Conservation (phyloP, 1,284 basidiomycete genomes). For the Rhodotorula glutinis region DNA sequence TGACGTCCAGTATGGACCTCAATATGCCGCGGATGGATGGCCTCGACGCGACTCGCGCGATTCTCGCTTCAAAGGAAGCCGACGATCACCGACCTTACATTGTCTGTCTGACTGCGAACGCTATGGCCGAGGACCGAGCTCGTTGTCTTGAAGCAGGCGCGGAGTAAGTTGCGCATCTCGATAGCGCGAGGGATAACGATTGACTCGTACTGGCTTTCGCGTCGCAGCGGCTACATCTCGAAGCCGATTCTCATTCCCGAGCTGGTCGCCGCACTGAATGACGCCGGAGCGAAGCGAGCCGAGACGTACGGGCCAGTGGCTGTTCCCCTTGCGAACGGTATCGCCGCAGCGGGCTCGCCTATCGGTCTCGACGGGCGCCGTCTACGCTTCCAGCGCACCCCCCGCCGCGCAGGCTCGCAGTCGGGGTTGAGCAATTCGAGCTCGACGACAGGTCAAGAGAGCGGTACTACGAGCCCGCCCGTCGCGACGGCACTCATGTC, state of each 20-base stretch:
- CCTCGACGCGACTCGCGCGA: slow-evolving; percentile 22
- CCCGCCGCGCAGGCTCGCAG: slow-evolving; percentile 3
- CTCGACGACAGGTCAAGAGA: not conserved
- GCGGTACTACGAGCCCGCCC: not conserved
- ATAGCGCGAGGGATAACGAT: not conserved
- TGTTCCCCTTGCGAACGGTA: no score
- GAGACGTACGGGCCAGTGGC: not conserved
- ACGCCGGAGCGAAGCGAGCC: slow-evolving; percentile 10
- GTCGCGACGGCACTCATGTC: not conserved
- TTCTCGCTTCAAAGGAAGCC: slow-evolving; percentile 29
- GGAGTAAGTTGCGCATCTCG: slow-evolving; percentile 7
- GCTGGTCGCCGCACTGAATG: slow-evolving; percentile 27
- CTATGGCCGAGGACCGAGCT: slow-evolving; percentile 32
- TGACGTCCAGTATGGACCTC: slow-evolving; percentile 29
- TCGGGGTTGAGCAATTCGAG: slow-evolving; percentile 5
- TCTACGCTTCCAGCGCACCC: slow-evolving; percentile 12
- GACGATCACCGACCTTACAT: slow-evolving; percentile 20
- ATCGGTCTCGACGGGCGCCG: slow-evolving; percentile 23
- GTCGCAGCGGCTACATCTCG: slow-evolving; percentile 23
- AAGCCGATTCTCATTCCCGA: slow-evolving; percentile 36
- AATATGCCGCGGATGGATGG: slow-evolving; percentile 39
- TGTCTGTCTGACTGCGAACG: slow-evolving; percentile 36
- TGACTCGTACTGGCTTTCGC: not conserved
- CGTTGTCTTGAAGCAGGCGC: slow-evolving; percentile 31
- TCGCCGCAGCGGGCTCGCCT: not conserved